phyloP scores from a whole-genome alignment of 805 yeast species.

The Isabelozyma pseudorhagii region DNA sequence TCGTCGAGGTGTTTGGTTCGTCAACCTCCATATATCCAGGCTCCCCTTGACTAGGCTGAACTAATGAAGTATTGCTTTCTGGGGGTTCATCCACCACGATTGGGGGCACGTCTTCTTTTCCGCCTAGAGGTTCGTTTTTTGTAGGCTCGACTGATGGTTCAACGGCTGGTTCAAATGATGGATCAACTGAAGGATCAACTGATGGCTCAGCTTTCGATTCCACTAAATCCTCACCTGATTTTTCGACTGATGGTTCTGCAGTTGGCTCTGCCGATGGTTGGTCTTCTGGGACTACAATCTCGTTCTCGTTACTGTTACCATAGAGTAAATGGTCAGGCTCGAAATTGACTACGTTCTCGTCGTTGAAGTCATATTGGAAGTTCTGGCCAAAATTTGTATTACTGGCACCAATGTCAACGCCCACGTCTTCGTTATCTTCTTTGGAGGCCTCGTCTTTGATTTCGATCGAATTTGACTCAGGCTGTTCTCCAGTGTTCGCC shows the following conservation, averaged over 20 bases:
- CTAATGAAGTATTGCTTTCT: neutral
- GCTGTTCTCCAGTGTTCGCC: conserved; percentile 9
- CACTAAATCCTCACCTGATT: too few species aligned
- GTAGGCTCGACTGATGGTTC: neutral
- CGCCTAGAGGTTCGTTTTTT: neutral
- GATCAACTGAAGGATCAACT: too few species aligned
- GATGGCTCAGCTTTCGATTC: too few species aligned
- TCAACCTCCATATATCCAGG: neutral
- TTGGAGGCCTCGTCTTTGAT: too few species aligned
- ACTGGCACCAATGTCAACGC: neutral
- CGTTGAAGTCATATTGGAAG: neutral
- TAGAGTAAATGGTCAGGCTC: neutral
- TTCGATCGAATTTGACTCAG: too few species aligned
- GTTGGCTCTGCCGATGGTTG: too few species aligned
- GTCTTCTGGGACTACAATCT: neutral
- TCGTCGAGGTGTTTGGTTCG: conserved; percentile 1
- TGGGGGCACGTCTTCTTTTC: neutral
- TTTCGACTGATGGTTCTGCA: too few species aligned
- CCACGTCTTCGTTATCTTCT: too few species aligned
- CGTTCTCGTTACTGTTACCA: neutral
- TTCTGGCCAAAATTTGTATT: neutral
- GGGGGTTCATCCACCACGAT: neutral
- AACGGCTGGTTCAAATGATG: too few species aligned
- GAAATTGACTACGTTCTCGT: neutral
- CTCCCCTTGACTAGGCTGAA: neutral